Evolutionary conservation across 306 rosid genomes (phyloP).

Genomic region (Ceratonia siliqua): DNA sequence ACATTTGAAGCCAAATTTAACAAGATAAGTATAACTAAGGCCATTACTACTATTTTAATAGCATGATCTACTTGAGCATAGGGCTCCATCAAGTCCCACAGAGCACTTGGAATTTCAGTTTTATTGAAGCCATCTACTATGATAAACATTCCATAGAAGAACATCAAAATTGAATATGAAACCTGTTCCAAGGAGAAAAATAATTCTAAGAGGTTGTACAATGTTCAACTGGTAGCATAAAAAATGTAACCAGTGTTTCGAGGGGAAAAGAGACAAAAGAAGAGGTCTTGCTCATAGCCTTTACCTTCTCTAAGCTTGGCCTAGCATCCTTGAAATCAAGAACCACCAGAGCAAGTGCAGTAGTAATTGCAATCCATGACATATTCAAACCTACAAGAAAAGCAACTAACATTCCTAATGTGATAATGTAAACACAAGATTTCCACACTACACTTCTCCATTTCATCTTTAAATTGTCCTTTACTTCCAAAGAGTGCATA

Average conservation of each 20-base stretch:
- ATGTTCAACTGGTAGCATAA: constrained; percentile 6
- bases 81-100: constrained; percentile 85
- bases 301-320: constrained; percentile 89
- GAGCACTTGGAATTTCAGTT: constrained; percentile 82
- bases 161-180: constrained; percentile 82
- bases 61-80: constrained; percentile 56
- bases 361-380: constrained; percentile 92
- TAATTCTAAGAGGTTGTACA: constrained; percentile 12
- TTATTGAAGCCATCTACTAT: constrained; percentile 85
- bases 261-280: background rate
- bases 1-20: constrained; percentile 95
- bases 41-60: constrained; percentile 62
- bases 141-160: constrained; percentile 97
- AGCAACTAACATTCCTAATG: constrained; percentile 78
- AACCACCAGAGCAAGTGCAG: constrained; percentile 84
- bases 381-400: constrained; percentile 77
- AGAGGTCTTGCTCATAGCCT: constrained; percentile 2
- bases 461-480: constrained; percentile 30
- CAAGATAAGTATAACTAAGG: constrained; percentile 65
- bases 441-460: constrained; percentile 69
- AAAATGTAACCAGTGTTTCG: background rate
- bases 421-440: constrained; percentile 61
- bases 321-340: constrained; percentile 92
- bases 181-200: constrained; percentile 56
- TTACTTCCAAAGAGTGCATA: constrained; percentile 33